A percentile compares a stretch with the other conserved stretches of the same genome.
phyloP scores from a whole-genome alignment of 768 basidiomycete species.

The Lanmaoa pseudosensibilis region DNA sequence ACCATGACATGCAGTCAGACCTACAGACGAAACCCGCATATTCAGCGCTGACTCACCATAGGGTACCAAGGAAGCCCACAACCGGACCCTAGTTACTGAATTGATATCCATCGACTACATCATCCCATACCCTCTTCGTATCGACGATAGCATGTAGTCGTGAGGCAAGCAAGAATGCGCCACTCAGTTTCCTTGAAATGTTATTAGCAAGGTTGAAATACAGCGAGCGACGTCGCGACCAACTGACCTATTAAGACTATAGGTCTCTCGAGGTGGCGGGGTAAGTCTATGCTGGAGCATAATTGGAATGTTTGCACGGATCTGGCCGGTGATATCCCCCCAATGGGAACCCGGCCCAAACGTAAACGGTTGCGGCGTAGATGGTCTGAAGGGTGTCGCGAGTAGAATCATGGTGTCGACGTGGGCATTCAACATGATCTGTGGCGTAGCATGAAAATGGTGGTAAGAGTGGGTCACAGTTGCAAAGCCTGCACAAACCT shows the following conservation, averaged over 20 bases:
- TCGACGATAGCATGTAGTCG: slow-evolving; percentile 73
- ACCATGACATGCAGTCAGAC: neutral
- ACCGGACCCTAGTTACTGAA: slow-evolving; percentile 5
- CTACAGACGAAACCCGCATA: neutral
- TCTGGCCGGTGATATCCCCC: slow-evolving; percentile 71
- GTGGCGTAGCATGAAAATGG: neutral
- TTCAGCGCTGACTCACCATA: neutral
- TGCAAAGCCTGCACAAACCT: slow-evolving; percentile 45
- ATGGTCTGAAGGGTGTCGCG: slow-evolving; percentile 76
- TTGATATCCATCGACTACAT: slow-evolving; percentile 42
- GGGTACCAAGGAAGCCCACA: neutral
- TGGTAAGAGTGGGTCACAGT: neutral
- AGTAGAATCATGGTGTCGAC: slow-evolving; percentile 80
- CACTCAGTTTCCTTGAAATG: slow-evolving; percentile 66
- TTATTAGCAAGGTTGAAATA: neutral
- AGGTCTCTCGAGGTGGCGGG: slow-evolving; percentile 92
- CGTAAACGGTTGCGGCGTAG: slow-evolving; percentile 68
- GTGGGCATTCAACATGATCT: slow-evolving; percentile 86
- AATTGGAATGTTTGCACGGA: slow-evolving; percentile 79
- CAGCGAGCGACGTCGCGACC: slow-evolving; percentile 4
- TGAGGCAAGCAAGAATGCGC: slow-evolving; percentile 76
- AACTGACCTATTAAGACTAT: slow-evolving; percentile 82
- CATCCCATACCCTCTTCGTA: slow-evolving; percentile 75
- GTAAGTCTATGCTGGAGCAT: slow-evolving; percentile 89
- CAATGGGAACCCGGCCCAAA: slow-evolving; percentile 69